Base-by-base conservation (phyloP, 495 filamentous ascomycete genomes). In the Penicillium mononematosum region DNA sequence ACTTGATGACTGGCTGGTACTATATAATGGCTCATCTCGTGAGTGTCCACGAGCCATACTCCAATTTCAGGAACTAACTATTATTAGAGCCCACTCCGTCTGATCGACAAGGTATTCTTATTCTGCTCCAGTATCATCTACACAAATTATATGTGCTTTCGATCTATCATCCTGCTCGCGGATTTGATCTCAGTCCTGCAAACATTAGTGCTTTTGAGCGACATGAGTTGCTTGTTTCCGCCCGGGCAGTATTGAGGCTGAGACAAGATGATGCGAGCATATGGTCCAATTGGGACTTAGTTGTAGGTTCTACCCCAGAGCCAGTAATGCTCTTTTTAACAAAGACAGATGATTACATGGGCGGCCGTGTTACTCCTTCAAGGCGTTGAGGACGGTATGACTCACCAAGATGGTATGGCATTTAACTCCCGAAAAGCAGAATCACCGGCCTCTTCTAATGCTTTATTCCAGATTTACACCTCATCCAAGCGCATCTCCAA, bases 131-230 rank as follows among this genome's bases (percentile, higher is more conserved):
- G 50, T 76, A 76, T 62, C 69, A 70, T 56, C 55, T 76, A 32
- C 70, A 72, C 47, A 71, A 75, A 42, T 56, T 78, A 36, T 78
- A 75, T 42, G 75, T 78, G 0, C 60, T 78, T 0, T 78, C 75
- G 5, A 78, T 78, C 16, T 76, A 78, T 29, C 71, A 76, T 45
- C 75, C 72, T 22, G 75, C 74, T 17, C 68, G 74, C n/a, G 75
- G 75, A 24, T 75, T 75, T 27, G 69, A 78, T 59, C 59, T 78
- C 14, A 70, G 74, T 17, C 62, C 72, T 0, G 67, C 71, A 36
- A 69, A 71, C 44, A 70, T 72, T 8, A 66, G 64, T n/a, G 59
- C 70, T 0, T 56, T 63, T 11, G 72, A 76, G 39, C 62, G 71
- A 56, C 68, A 74, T 44, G 72, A 75, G 39, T 46, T 76, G 12